Base-by-base conservation (phyloP, 2,329 filamentous ascomycete species). In the Clonostachys rhizophaga region DNA sequence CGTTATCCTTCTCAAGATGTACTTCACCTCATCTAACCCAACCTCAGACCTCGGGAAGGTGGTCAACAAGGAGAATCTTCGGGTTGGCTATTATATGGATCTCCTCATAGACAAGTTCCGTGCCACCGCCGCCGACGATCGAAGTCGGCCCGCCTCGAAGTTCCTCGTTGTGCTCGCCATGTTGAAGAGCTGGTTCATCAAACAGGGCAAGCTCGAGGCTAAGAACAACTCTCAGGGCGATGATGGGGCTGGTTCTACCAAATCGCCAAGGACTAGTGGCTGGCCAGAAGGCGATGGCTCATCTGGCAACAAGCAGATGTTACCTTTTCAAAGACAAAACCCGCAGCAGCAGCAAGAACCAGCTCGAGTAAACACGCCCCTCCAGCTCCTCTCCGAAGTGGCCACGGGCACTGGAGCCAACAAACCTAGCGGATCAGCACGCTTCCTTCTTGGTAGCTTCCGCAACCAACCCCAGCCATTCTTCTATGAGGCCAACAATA, bases 1-100 rank as follows among this genome's bases (percentile, higher is more conserved):
- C 3, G 83, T 90, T 17, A 80, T 87, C 34, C 70, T 90, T 36
- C 85, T 89, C 60, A 90, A 89, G 63, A 78, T 91, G 51, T 86
- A 85, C 64, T 84, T 87, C 44, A 80, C 83, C 9, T 81, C 84
- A 5, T 78, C 79, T 2, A 75, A 78, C 13, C 78, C 83, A 1
- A 76, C 78, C 39, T 84, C 80, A 14, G 83, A 85, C 54, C 75
- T 91, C 2, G 83, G 82, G n/a, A 78, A 79, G 50, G 77, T 91
- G 16, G 84, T 92, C 52, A 75, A 83, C 53, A 80, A 80, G 52
- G 77, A 84, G 47, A 76, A 84, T 53, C 77, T 92, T 67, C 82
- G 83, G 50, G 77, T 81, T 16, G 72, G 74, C 52, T 71, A 79
- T 46, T 86, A 89, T 58, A 72, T 95, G 4, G 83, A 89, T 52